Base-by-base conservation (phyloP, 2,329 filamentous ascomycete species). In the Colletotrichum eremochloae region DNA sequence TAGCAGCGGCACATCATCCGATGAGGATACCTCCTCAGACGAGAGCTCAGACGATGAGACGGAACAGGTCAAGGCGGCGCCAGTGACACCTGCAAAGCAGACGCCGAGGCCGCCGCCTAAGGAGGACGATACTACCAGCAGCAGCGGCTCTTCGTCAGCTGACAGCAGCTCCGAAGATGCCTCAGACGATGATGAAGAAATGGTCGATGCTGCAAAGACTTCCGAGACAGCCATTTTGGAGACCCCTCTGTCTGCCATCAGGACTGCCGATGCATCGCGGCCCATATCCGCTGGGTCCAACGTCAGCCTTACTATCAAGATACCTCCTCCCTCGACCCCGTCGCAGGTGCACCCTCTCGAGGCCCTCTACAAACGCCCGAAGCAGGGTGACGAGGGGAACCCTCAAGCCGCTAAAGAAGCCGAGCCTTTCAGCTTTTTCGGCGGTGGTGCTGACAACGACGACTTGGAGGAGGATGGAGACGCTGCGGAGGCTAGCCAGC, bases 281-380 rank as follows among this genome's bases (percentile, higher is more conserved):
- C 86, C 86, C 33, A 85, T 84, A 73, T 89, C 88, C 1, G 86
- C 88, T 4, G 80, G 84, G 58, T 88, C 87, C 14, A 78, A 83
- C 44, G 84, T 81, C 71, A 85, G 82, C 76, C 80, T 91, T 55
- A 87, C 85, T 36, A 89, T 91, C 79, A 87, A 86, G 76, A 88
- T 89, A 68, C 86, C 87, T 20, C 82, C 81, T 38, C 82, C 85
- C 29, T 73, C 81, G 66, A 84, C 85, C 7, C 84, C 87, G 0
- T 80, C 82, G 63, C 85, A 88, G 74, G 85, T 97, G 0, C 96
- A 98, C 76, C 96, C 96, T 0, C 87, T 98, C 1, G 95, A 98
- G 84, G 94, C 94, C 0, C 88, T 98, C 2, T 99, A 97, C 87
- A 98, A 98, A 83, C 90, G 90, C 5, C 82, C 89, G 0, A 88